Evolutionary conservation across 225 moss, liverwort and hornwort species (phyloP).

Genomic region (Ulota crispa): DNA sequence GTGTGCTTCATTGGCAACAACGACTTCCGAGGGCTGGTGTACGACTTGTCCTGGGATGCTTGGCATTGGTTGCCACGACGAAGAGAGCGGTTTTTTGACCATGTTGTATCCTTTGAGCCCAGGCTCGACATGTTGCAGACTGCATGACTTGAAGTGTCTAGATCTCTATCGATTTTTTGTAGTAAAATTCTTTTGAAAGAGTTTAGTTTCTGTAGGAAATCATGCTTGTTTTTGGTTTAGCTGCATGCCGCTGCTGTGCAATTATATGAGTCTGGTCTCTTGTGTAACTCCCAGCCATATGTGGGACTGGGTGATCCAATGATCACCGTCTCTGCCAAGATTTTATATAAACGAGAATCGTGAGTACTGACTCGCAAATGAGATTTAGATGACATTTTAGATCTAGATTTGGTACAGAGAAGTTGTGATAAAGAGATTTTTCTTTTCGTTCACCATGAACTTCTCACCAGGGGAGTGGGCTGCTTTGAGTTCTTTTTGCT

Average conservation of each 20-base stretch:
- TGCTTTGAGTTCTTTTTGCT: too few species aligned
- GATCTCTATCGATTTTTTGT: not conserved
- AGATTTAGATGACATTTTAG: not conserved
- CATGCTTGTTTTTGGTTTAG: not conserved
- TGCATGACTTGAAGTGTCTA: not conserved
- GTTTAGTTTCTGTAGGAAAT: not conserved
- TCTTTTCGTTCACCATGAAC: too few species aligned
- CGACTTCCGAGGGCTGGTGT: conserved; percentile 58
- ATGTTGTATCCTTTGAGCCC: conserved; percentile 52
- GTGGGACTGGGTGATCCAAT: conserved; percentile 8
- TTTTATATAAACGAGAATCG: not conserved
- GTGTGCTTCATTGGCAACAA: conserved; percentile 59
- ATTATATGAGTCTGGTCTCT: not conserved
- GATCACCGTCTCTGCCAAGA: not conserved
- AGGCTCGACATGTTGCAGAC: conserved; percentile 46
- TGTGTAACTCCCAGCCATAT: not conserved
- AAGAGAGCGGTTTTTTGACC: conserved; percentile 47
- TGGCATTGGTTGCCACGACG: conserved; percentile 61
- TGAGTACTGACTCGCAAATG: not conserved
- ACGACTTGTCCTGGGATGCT: conserved; percentile 44
- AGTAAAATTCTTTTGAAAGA: not conserved
- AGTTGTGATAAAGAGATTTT: too few species aligned
- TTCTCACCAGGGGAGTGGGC: too few species aligned
- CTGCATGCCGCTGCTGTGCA: not conserved
- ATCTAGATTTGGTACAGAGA: too few species aligned